Conservation (phyloP, 2,329 filamentous ascomycete species). For the Spiromastix sp. region DNA sequence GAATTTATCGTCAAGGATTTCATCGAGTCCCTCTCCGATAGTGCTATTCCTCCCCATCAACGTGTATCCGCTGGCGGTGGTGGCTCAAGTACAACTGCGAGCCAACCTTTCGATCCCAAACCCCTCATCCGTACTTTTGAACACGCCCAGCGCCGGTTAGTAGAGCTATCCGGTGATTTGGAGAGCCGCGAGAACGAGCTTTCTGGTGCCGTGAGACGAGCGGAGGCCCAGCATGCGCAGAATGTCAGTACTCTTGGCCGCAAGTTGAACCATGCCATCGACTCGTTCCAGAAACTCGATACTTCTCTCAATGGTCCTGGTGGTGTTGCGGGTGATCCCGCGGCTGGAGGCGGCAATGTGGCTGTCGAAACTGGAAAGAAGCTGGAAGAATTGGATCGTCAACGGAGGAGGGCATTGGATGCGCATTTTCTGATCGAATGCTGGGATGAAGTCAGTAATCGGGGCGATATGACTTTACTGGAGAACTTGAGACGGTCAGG, state of each 20-base stretch:
- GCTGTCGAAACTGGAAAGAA: constrained; percentile 92
- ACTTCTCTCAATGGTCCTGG: constrained; percentile 55
- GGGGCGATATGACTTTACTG: constrained; percentile 73
- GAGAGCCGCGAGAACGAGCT: constrained; percentile 87
- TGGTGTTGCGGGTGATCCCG: constrained; percentile 16
- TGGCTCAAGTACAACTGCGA: constrained; percentile 19
- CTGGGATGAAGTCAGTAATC: constrained; percentile 90
- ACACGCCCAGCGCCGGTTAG: constrained; percentile 45
- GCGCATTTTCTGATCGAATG: constrained; percentile 93
- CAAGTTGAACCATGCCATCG: constrained; percentile 86
- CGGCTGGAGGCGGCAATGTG: constrained; percentile 61
- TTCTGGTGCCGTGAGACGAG: constrained; percentile 76
- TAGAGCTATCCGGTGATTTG: constrained; percentile 59
- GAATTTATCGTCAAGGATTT: constrained; percentile 99
- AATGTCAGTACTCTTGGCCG: constrained; percentile 78
- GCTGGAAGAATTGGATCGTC: constrained; percentile 87
- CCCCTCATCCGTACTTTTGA: constrained; percentile 94
- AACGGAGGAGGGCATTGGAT: constrained; percentile 79
- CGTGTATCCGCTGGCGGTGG: constrained; percentile 59
- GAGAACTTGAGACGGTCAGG: constrained; percentile 81
- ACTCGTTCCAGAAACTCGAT: constrained; percentile 84
- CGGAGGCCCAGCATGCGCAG: constrained; percentile 83
- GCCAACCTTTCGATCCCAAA: constrained; percentile 75
- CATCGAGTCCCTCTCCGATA: constrained; percentile 83
- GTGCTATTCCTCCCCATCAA: constrained; percentile 58